phyloP scores from a whole-genome alignment of 805 yeast species.

The Cephaloascus albidus region DNA sequence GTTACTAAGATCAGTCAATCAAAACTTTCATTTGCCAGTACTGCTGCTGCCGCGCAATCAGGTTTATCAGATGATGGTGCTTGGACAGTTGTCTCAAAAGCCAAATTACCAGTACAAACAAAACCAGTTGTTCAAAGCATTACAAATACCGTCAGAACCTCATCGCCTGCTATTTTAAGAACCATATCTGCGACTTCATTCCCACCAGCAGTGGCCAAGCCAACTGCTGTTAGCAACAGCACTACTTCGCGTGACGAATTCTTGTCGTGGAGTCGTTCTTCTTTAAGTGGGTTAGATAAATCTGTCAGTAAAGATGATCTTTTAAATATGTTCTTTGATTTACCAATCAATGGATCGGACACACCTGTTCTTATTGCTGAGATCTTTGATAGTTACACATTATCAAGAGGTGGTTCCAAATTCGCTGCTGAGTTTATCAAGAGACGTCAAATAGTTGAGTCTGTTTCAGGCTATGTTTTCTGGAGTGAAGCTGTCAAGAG shows the following conservation, averaged over 20 bases:
- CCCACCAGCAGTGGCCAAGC: slow-evolving; percentile 16
- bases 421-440: slow-evolving; percentile 86
- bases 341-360: slow-evolving; percentile 63
- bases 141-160: slow-evolving; percentile 8
- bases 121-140: slow-evolving; percentile 19
- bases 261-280: slow-evolving; percentile 61
- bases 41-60: slow-evolving; percentile 16
- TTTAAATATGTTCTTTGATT: slow-evolving; percentile 66
- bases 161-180: slow-evolving; percentile 23
- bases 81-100: slow-evolving; percentile 29
- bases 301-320: slow-evolving; percentile 75
- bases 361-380: slow-evolving; percentile 84
- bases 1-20: slow-evolving; percentile 7
- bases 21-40: slow-evolving; percentile 22
- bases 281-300: slow-evolving; percentile 57
- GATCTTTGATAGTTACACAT: slow-evolving; percentile 79
- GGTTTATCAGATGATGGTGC: slow-evolving; percentile 18
- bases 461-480: slow-evolving; percentile 34
- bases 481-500: slow-evolving; percentile 67
- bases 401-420: slow-evolving; percentile 89
- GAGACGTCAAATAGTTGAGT: slow-evolving; percentile 67
- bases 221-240: slow-evolving; percentile 15
- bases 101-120: slow-evolving; percentile 8
- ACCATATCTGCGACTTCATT: slow-evolving; percentile 20
- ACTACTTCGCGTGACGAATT: slow-evolving; percentile 50